Evolutionary conservation across 2,329 filamentous ascomycete genomes (phyloP), one percentile per base, ranked within the genome.

Genomic region (Nothomitra cinnamomea): DNA sequence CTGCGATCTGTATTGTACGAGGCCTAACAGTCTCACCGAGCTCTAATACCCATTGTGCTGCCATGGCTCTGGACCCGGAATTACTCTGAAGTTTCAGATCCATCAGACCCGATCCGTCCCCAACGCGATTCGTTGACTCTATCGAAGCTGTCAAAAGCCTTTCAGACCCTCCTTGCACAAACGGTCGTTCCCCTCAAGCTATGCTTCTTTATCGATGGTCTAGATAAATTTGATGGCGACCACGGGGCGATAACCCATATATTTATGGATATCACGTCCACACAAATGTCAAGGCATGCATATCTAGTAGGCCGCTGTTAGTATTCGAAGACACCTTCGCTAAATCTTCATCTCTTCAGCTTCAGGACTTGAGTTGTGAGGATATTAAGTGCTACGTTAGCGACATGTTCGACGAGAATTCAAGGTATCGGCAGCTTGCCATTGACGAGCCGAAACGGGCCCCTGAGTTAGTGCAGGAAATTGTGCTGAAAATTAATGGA

Each of bases 221-320:
- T 53, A 5, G 52, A 53, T 21, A 40, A 53, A 52, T 53, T 17
- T 28, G 41, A 63, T 13, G 60, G 59, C 3, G 57, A 60, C 47
- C 55, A 57, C 1, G 57, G 51, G 2, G 60, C 62, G 8, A 52
- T 63, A 4, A 52, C 64, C 13, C 59, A 61, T 10, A 47, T 61
- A 10, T 41, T 64, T 2, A 7, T 60, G 15, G 56, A 51, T n/a
- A 54, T 59, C 4, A 54, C 60, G 3, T 59, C 59, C 22, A 62
- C 58, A 8, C 62, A 0, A 61, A 64, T 38, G 60, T 66, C 57
- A 66, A 66, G 48, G 56, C 65, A 4, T 58, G 61, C n/a, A 58
- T 61, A 1, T 65, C 64, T 12, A 63, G 63, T 48, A 59, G 62
- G 7, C 55, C 58, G 4, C 49, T 57, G 24, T 28, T 38, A 19